Evolutionary conservation across 768 basidiomycete species (phyloP).

Genomic region (Cubamyces sp.): DNA sequence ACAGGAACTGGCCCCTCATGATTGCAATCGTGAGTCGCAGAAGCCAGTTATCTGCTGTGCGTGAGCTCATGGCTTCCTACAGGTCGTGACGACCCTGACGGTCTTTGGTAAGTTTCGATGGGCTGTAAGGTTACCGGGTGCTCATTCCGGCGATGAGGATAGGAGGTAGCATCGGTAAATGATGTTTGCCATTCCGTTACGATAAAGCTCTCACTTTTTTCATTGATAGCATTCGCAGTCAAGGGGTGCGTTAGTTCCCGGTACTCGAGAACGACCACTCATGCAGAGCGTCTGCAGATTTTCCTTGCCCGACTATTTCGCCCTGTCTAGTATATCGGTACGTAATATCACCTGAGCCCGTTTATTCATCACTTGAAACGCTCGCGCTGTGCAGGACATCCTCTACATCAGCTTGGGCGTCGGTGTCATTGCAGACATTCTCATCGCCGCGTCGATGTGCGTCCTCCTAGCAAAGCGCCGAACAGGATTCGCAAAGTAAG

Average conservation of each 20-base stretch:
- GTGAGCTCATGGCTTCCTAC: background rate
- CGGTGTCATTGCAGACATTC: constrained; percentile 28
- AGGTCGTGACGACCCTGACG: constrained; percentile 18
- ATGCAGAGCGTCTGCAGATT: background rate
- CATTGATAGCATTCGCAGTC: constrained; percentile 9
- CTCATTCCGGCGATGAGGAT: background rate
- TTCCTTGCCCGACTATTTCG: constrained; percentile 3
- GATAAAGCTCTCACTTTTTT: background rate
- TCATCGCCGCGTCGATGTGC: constrained; percentile 31
- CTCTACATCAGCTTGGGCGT: constrained; percentile 31
- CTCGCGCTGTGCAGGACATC: constrained; percentile 22
- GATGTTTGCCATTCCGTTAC: no score
- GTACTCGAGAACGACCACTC: background rate
- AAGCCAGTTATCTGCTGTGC: background rate
- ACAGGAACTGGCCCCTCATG: constrained; percentile 25
- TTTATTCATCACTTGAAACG: no score
- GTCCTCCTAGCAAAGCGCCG: constrained; percentile 21
- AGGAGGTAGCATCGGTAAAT: constrained; percentile 22
- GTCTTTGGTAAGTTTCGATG: constrained; percentile 17
- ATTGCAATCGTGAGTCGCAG: constrained; percentile 27
- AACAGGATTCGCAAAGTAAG: constrained; percentile 21
- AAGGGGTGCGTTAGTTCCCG: constrained; percentile 5
- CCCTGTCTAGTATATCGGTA: constrained; percentile 25
- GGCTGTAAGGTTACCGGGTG: background rate
- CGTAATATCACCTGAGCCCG: background rate